Evolutionary conservation across 352 stramenopile species (phyloP).

Genomic region (Lagenidium sp.): DNA sequence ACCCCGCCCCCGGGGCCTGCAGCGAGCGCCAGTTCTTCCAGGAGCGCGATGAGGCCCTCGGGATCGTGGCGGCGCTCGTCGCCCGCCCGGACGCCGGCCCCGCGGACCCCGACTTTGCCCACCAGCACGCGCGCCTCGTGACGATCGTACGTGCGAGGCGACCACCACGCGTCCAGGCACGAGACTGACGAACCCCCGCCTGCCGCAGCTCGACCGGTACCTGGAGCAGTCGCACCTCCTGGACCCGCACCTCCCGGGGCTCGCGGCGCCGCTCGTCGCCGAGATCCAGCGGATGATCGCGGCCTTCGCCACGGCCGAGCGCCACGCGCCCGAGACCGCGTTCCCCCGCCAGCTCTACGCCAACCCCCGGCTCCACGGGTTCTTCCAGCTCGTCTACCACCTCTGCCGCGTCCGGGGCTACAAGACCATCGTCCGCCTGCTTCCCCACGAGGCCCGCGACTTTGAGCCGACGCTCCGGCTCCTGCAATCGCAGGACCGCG

Average conservation of each 20-base stretch:
- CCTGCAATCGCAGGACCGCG: conserved; percentile 80
- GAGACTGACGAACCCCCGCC: neutral
- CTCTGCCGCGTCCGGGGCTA: conserved; percentile 95
- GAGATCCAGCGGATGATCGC: conserved; percentile 54
- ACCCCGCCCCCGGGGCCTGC: conserved; percentile 11
- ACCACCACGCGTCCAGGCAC: neutral
- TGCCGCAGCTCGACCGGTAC: conserved; percentile 73
- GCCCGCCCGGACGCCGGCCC: no score
- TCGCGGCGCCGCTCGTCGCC: conserved; percentile 58
- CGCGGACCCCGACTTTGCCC: conserved; percentile 33
- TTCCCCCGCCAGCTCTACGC: conserved; percentile 77
- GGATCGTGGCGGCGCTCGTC: conserved; percentile 31
- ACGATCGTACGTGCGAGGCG: conserved; percentile 28
- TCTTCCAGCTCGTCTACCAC: conserved; percentile 92
- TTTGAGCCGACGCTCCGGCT: conserved; percentile 92
- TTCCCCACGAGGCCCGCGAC: conserved; percentile 94
- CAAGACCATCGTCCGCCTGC: conserved; percentile 94
- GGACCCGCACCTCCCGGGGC: conserved; percentile 76
- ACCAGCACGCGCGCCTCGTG: conserved; percentile 26
- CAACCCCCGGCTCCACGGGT: conserved; percentile 64
- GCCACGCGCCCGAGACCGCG: conserved; percentile 10
- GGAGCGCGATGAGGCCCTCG: conserved; percentile 36
- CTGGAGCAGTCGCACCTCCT: conserved; percentile 86
- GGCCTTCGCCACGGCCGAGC: conserved; percentile 9
- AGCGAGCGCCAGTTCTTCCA: conserved; percentile 46